Base-by-base conservation (phyloP, 192 early-diverging fungal genomes). In the Backusella parvicylindrica region DNA sequence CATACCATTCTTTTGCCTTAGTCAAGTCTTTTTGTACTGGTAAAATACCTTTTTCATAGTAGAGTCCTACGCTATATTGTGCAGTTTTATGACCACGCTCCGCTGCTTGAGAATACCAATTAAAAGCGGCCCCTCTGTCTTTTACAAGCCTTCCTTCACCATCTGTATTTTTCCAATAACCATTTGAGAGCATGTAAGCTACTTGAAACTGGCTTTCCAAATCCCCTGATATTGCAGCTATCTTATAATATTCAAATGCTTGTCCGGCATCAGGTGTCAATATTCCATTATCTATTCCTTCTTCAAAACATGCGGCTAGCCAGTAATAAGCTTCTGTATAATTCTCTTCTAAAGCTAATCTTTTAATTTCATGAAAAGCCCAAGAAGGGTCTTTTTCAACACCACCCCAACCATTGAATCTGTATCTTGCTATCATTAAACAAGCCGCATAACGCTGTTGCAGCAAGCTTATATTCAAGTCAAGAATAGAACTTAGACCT, bases 51-150 rank as follows among this genome's bases (percentile, higher is more conserved):
- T 81, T 71, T 32, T 40, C 53, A 37, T 83, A 82, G 66, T 77
- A 75, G 3, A 69, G 12, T 30, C 85, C 85, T 26, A 83, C 11
- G n/a, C 71, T 78, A 50, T 74, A 72, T 68, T 79, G 81, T 21
- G 78, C 85, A 0, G 49, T 66, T 16, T 41, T 37, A 33, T 75
- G 67, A 15, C 79, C 81, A 16, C 56, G 38, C 4, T 78, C 68
- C 1, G 79, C 78, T 56, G 83, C 77, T 33, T 74, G 71, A 2
- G 35, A 47, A 64, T 83, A 84, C 83, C 77, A 86, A 26, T 73
- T 60, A 53, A 81, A 79, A 18, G 85, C 85, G 15, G 50, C 68
- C 18, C 28, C 30, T 21, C 68, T 74, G 53, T 81, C 75, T 53
- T 74, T 47, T 4, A 47, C 28, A 15, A 41, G 7, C n/a, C n/a